These are phyloP conservation scores for Kregervanrija pseudodelftensis DNA, from an alignment of 805 yeast species.

Conservation along the genomic window DNA sequence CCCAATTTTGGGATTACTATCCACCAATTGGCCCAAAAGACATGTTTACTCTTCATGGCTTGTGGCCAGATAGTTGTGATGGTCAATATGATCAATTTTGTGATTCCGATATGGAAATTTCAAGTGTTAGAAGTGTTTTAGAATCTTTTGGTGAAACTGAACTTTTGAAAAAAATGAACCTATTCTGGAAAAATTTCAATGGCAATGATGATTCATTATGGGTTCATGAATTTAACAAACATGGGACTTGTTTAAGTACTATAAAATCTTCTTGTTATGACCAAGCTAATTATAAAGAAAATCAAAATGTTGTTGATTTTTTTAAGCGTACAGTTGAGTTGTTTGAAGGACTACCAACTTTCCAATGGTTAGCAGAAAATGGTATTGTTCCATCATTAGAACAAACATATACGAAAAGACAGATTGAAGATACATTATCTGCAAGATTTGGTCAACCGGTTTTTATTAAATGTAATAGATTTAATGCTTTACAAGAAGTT, in stretches of 20 bases:
- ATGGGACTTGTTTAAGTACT: conserved; percentile 87
- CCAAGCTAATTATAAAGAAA: conserved; percentile 17
- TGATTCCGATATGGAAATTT: conserved; percentile 49
- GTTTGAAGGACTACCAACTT: conserved; percentile 58
- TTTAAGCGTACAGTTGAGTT: conserved; percentile 53
- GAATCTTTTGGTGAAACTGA: conserved; percentile 39
- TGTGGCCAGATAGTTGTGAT: conserved; percentile 86
- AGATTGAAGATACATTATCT: conserved; percentile 46
- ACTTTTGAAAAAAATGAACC: conserved; percentile 49
- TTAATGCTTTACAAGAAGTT: conserved; percentile 47
- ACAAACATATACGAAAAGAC: conserved; percentile 48
- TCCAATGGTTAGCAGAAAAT: conserved; percentile 51
- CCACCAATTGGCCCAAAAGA: conserved; percentile 69
- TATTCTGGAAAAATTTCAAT: conserved; percentile 66
- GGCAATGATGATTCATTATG: conserved; percentile 67
- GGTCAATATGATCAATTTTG: conserved; percentile 81
- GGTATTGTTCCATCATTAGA: conserved; percentile 64
- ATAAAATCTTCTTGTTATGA: conserved; percentile 66
- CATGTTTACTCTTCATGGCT: conserved; percentile 73
- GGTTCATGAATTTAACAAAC: conserved; percentile 92
- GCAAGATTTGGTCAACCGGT: conserved; percentile 50
- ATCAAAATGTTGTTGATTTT: conserved; percentile 59
- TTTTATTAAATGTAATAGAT: conserved; percentile 52
- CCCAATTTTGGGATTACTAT: conserved; percentile 90
- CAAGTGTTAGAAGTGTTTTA: conserved; percentile 41